Evolutionary conservation across 306 rosid genomes (phyloP).

Genomic region (Quercus aquifolioides): DNA sequence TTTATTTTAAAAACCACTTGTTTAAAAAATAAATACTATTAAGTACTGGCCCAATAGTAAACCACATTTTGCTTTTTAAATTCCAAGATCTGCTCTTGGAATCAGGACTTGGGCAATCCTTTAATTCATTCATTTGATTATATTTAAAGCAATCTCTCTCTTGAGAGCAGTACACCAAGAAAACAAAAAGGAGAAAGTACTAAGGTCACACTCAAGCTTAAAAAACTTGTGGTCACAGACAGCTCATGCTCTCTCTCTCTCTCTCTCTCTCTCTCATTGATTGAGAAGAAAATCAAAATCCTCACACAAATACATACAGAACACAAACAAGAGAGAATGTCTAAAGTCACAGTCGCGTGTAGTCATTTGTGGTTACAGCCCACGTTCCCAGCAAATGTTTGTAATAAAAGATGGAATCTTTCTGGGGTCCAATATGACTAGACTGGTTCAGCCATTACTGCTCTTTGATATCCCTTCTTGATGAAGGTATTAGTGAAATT

Average conservation of each 20-base stretch:
- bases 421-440: constrained; percentile 26
- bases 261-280: background rate
- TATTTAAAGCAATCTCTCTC: constrained; percentile 13
- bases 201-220: background rate
- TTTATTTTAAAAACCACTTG: too few species aligned
- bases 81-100: constrained; percentile 49
- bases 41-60: background rate
- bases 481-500: background rate
- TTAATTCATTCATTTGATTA: constrained; percentile 22
- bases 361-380: constrained; percentile 24
- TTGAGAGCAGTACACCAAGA: background rate
- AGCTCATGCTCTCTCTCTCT: background rate
- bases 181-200: background rate
- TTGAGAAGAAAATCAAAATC: background rate
- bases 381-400: constrained; percentile 29
- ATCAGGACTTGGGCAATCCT: constrained; percentile 27
- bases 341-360: constrained; percentile 24
- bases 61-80: constrained; percentile 9
- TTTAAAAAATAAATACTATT: background rate
- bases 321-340: background rate
- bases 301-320: background rate
- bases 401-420: constrained; percentile 18
- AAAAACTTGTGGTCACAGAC: background rate
- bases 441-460: constrained; percentile 2
- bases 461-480: background rate